A percentile compares a stretch with the other conserved stretches of the same genome.
These are phyloP conservation scores for Apiospora marii DNA, from an alignment of 2,329 filamentous ascomycete species.

Conservation along the genomic window DNA sequence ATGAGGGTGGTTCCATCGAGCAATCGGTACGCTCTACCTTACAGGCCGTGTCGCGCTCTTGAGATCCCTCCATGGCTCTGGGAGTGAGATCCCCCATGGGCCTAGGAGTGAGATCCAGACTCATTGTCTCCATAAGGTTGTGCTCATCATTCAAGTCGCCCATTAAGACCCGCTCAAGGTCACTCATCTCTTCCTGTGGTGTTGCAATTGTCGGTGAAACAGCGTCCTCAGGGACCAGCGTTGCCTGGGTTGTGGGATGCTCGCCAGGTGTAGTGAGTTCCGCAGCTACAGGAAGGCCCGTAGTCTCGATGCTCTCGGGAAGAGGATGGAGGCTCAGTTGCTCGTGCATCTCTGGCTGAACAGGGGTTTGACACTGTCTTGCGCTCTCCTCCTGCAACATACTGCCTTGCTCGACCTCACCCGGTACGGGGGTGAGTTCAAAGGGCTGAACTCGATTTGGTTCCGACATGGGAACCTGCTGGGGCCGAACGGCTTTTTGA, in stretches of 20 bases:
- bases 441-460: not conserved
- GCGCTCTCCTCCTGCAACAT: not conserved
- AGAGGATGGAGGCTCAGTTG: not conserved
- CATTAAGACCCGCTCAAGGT: constrained; percentile 33
- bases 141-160: constrained; percentile 34
- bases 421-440: not conserved
- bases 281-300: not conserved
- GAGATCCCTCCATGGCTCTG: constrained; percentile 26
- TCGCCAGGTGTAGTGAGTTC: constrained; percentile 4
- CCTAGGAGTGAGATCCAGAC: constrained; percentile 24
- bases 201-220: not conserved
- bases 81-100: constrained; percentile 11
- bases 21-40: not conserved
- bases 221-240: not conserved
- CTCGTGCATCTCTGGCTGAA: not conserved
- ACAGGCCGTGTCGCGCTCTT: not conserved
- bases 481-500: not conserved
- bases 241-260: not conserved
- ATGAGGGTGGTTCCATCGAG: constrained; percentile 34
- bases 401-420: not conserved
- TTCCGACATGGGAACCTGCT: constrained; percentile 3
- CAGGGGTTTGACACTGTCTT: not conserved
- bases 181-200: constrained; percentile 30
- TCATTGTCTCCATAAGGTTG: constrained; percentile 31
- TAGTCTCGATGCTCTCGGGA: constrained; percentile 8